phyloP scores from a whole-genome alignment of 1,139 yeast species.

The Williopsis jadinii region DNA sequence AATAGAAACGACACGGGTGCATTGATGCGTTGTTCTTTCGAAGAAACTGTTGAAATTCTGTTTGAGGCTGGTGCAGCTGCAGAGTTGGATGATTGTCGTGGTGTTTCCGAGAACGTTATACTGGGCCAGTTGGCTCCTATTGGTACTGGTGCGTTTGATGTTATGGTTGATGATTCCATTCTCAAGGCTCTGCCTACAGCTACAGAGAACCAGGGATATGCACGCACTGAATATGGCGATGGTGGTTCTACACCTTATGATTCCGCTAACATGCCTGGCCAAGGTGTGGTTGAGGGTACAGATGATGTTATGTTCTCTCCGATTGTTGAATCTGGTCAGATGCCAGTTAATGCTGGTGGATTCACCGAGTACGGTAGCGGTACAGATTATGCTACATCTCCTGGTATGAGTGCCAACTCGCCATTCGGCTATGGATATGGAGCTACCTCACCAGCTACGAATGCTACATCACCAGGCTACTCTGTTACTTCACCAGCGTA shows the following conservation, averaged over 20 bases:
- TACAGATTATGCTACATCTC: slow-evolving; percentile 46
- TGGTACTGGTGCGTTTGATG: slow-evolving; percentile 98
- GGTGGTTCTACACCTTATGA: slow-evolving; percentile 97
- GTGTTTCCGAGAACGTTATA: slow-evolving; percentile 96
- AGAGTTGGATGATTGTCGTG: slow-evolving; percentile 95
- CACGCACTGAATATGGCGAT: slow-evolving; percentile 44
- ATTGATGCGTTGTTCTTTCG: slow-evolving; percentile 97
- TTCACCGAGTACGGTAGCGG: slow-evolving; percentile 80
- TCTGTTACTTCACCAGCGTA: slow-evolving; percentile 71
- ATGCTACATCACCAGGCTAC: slow-evolving; percentile 61
- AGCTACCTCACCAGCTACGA: slow-evolving; percentile 67
- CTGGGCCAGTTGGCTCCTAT: slow-evolving; percentile 98
- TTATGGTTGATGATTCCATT: slow-evolving; percentile 88
- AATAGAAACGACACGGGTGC: slow-evolving; percentile 99
- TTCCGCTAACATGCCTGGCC: slow-evolving; percentile 71
- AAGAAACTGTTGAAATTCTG: slow-evolving; percentile 95
- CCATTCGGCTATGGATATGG: slow-evolving; percentile 52
- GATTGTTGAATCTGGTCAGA: slow-evolving; percentile 77
- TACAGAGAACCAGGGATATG: slow-evolving; percentile 27
- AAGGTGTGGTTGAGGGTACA: slow-evolving; percentile 63
- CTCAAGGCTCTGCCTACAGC: slow-evolving; percentile 41
- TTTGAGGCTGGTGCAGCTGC: slow-evolving; percentile 98
- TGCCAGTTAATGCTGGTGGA: slow-evolving; percentile 70
- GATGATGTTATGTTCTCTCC: slow-evolving; percentile 94
- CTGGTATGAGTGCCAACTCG: slow-evolving; percentile 39